A percentile compares a stretch with the other conserved stretches of the same genome.
These are phyloP conservation scores for Dactylellina haptotyla DNA, from an alignment of 2,329 filamentous ascomycete genomes.

Conservation along the genomic window DNA sequence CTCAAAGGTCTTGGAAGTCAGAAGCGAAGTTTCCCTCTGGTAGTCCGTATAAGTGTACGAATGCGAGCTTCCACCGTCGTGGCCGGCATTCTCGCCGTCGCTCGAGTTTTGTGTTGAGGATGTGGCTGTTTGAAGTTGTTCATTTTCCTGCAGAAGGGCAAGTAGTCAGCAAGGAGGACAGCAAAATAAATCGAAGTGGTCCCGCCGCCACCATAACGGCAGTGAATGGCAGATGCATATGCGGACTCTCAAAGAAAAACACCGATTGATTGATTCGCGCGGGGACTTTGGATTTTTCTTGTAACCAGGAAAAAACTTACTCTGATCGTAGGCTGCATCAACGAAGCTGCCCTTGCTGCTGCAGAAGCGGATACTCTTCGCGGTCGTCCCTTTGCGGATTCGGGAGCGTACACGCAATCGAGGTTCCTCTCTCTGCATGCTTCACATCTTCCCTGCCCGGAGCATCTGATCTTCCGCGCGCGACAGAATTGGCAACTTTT, in stretches of 20 bases:
- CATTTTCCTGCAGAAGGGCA: slow-evolving; percentile 25
- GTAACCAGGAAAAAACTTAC: too few relatives aligned
- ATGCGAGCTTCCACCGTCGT: neutral
- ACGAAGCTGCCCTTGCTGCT: slow-evolving; percentile 40
- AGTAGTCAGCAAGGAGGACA: slow-evolving; percentile 11
- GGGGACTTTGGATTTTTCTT: neutral
- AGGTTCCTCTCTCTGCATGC: slow-evolving; percentile 52
- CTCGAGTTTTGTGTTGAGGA: slow-evolving; percentile 28
- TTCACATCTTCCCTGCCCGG: slow-evolving; percentile 49
- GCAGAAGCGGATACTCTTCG: slow-evolving; percentile 46
- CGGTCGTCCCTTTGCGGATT: slow-evolving; percentile 50
- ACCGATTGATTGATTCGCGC: neutral
- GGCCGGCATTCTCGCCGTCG: neutral
- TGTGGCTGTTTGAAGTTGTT: slow-evolving; percentile 36
- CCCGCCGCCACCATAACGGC: too few relatives aligned
- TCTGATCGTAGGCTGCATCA: slow-evolving; percentile 51
- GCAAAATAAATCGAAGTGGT: neutral
- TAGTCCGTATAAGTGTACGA: slow-evolving; percentile 36
- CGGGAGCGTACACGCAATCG: slow-evolving; percentile 50
- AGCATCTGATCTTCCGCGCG: slow-evolving; percentile 50
- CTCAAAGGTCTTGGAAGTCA: slow-evolving; percentile 42
- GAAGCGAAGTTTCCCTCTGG: slow-evolving; percentile 37
- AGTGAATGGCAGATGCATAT: too few relatives aligned
- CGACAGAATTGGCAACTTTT: slow-evolving; percentile 53
- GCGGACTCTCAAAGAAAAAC: neutral